Evolutionary conservation across 495 filamentous ascomycete genomes (phyloP), one percentile per base, ranked within the genome.

Genomic region (Penicillium roqueforti): DNA sequence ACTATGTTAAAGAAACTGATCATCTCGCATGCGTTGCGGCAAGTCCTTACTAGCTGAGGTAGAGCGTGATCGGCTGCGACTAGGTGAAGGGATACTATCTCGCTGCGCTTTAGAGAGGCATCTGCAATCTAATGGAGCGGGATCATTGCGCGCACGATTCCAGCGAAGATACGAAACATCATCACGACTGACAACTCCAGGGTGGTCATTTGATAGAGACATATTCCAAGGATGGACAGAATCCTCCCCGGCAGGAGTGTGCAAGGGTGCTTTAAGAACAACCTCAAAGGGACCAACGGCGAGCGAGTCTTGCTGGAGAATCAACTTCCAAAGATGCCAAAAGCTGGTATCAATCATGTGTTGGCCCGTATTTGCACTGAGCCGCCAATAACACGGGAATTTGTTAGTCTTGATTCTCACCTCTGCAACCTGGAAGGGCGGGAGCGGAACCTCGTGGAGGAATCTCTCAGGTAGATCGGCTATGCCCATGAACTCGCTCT

Each of bases 391-490:
- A 10, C 16, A 14, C 1, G n/a, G 13, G 22, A 25, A 25, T 7
- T 3, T 14, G 7, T 29, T 23, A n/a, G 34, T 20, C 4, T 26
- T n/a, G 18, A 39, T 29, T 10, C 13, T 39, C 32, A 50, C n/a
- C 22, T 50, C 47, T 28, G 36, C 47, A 20, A 20, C 47, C 14
- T 28, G 36, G 25, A 39, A 50, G 1, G 47, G 47, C 18, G 47
- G 47, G n/a, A 23, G 14, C 14, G 20, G 34, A n/a, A 50, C 23
- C 4, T 39, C 3, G 36, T 29, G 32, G 1, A 39, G 22, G 23
- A 50, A 50, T 40, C 34, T 18, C 5, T 50, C 47, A 5, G 47
- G 47, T 3, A 38, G 19, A 14, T 50, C 47, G 25, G 22, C 36
- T 22, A 50, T 14, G 22, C n/a, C 9, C 7, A 40, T 23, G 22